These are phyloP conservation scores for Populus hybrid DNA, from an alignment of 441 rosid genomes.

Conservation along the genomic window DNA sequence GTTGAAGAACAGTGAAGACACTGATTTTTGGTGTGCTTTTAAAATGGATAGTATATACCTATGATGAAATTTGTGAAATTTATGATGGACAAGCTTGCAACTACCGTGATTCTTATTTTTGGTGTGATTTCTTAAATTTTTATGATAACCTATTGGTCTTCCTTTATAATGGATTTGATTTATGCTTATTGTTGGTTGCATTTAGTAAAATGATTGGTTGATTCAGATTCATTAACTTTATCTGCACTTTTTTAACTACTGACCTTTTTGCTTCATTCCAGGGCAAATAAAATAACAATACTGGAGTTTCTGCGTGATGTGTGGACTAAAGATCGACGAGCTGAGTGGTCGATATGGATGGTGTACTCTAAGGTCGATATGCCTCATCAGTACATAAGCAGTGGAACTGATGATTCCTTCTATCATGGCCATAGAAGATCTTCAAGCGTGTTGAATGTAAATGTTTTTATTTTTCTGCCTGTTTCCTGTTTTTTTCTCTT, in stretches of 20 bases:
- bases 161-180: not conserved
- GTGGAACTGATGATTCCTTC: slow-evolving; percentile 57
- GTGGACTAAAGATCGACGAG: slow-evolving; percentile 83
- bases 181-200: slow-evolving; percentile 2
- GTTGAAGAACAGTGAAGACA: not conserved
- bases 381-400: slow-evolving; percentile 81
- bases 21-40: not conserved
- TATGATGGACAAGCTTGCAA: not conserved
- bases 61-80: not conserved
- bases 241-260: slow-evolving; percentile 5
- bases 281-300: slow-evolving; percentile 63
- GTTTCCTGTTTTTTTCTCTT: slow-evolving; percentile 2
- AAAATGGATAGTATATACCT: not conserved
- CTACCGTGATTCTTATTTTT: not conserved
- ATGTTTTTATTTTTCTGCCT: slow-evolving; percentile 9
- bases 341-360: slow-evolving; percentile 99
- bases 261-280: slow-evolving; percentile 25
- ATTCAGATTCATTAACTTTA: not conserved
- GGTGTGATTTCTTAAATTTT: not conserved
- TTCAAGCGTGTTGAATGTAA: slow-evolving; percentile 66
- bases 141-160: not conserved
- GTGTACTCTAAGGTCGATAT: slow-evolving; percentile 87
- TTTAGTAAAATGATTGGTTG: not conserved
- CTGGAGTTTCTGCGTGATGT: slow-evolving; percentile 55
- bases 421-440: slow-evolving; percentile 54